Percentiles rank a stretch among this genome's conserved stretches.
phyloP scores from a whole-genome alignment of 2,329 filamentous ascomycete species.

The Chrysoporthe austroafricana region DNA sequence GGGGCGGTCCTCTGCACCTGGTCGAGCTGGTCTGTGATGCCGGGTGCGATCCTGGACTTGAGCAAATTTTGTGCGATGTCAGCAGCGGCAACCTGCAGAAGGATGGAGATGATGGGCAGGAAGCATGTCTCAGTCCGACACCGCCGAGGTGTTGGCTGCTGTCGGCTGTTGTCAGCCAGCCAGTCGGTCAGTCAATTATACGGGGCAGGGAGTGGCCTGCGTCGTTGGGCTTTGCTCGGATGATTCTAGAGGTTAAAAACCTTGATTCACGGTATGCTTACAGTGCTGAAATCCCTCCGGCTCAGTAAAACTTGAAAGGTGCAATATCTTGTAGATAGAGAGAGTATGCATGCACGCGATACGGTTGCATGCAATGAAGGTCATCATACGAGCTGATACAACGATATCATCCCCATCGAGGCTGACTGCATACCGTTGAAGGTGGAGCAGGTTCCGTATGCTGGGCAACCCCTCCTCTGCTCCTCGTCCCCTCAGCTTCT shows the following conservation, averaged over 20 bases:
- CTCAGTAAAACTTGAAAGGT: not conserved
- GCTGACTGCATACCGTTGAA: not conserved
- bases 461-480: not conserved
- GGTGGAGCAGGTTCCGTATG: not conserved
- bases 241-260: not conserved
- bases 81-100: conserved; percentile 24
- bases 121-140: conserved; percentile 17
- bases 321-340: not conserved
- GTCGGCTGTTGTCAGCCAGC: not conserved
- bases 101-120: conserved; percentile 16
- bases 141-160: conserved; percentile 6
- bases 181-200: not conserved
- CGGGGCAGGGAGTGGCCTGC: not conserved
- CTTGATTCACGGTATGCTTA: not conserved
- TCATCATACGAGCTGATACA: not conserved
- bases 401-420: not conserved
- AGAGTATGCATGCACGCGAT: not conserved
- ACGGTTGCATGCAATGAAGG: not conserved
- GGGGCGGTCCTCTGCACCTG: not conserved
- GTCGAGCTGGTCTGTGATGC: not conserved
- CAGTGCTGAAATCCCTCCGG: not conserved
- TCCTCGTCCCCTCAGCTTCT: not conserved
- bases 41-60: not conserved
- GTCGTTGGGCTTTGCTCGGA: conserved; percentile 2
- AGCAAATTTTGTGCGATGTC: conserved; percentile 8